phyloP scores from a whole-genome alignment of 192 early-diverging fungal species.

The Linnemannia exigua region DNA sequence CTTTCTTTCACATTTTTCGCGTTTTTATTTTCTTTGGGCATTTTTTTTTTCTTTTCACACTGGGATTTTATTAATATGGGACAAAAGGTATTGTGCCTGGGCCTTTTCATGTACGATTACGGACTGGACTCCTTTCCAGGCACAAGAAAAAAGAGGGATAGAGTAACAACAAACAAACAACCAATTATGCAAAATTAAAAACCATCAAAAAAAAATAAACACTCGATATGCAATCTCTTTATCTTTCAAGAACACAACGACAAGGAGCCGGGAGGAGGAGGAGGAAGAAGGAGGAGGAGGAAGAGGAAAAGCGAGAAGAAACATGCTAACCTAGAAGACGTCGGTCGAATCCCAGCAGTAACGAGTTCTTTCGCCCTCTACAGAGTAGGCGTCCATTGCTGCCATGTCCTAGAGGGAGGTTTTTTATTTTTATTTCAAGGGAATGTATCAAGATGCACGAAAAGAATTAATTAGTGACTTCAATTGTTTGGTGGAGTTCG shows the following conservation, averaged over 20 bases:
- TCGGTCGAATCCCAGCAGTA: slow-evolving; percentile 64
- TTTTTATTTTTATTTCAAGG: too few species aligned
- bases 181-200: slow-evolving; percentile 20
- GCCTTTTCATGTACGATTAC: slow-evolving; percentile 9
- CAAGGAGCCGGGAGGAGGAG: too few species aligned
- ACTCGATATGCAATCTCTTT: background rate
- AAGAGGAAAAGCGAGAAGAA: background rate
- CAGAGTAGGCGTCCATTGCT: slow-evolving; percentile 48
- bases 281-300: too few species aligned
- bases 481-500: too few species aligned
- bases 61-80: slow-evolving; percentile 5
- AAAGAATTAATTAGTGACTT: too few species aligned
- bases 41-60: slow-evolving; percentile 14
- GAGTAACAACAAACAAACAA: slow-evolving; percentile 21
- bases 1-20: slow-evolving; percentile 14
- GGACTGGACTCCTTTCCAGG: slow-evolving; percentile 9
- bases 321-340: slow-evolving; percentile 30
- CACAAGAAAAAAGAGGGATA: slow-evolving; percentile 45
- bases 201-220: slow-evolving; percentile 10
- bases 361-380: slow-evolving; percentile 38
- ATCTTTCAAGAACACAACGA: too few species aligned
- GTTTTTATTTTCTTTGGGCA: background rate
- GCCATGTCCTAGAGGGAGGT: slow-evolving; percentile 56
- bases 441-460: too few species aligned
- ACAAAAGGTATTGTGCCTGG: slow-evolving; percentile 35